A percentile compares a stretch with the other conserved stretches of the same genome.
Evolutionary conservation across 2,329 filamentous ascomycete species (phyloP).

Genomic region (Colletotrichum gloeosporioides): DNA sequence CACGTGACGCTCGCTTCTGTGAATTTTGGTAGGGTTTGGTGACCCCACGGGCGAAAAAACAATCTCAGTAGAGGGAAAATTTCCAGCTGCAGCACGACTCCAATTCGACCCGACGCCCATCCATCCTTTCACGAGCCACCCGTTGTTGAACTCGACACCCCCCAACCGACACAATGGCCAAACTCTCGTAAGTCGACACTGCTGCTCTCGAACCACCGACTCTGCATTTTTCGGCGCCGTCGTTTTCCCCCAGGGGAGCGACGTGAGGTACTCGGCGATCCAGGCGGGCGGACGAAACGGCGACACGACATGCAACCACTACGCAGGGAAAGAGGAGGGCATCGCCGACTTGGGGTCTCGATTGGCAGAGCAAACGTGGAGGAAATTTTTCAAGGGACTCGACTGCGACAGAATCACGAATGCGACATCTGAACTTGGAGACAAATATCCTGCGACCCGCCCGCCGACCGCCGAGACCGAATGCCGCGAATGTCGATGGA

Average conservation of each 20-base stretch:
- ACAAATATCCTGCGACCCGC: background rate
- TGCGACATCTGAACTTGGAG: background rate
- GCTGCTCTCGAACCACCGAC: constrained; percentile 1
- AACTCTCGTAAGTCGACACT: constrained; percentile 61
- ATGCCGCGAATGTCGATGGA: background rate
- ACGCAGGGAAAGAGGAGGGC: constrained; percentile 13
- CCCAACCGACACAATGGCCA: constrained; percentile 65
- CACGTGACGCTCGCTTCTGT: constrained; percentile 21
- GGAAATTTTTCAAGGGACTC: background rate
- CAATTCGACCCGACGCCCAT: constrained; percentile 19
- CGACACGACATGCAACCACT: background rate
- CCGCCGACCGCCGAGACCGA: background rate
- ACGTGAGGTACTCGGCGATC: background rate
- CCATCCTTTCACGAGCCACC: constrained; percentile 21
- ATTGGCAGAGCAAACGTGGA: background rate
- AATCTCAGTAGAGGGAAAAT: constrained; percentile 20
- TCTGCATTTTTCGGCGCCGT: background rate
- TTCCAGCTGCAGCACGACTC: constrained; percentile 14
- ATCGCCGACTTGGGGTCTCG: background rate
- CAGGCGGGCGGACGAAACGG: constrained; percentile 8
- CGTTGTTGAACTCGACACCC: constrained; percentile 24
- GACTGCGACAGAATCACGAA: background rate
- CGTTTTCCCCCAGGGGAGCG: constrained; percentile 18
- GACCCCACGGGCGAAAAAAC: constrained; percentile 19
- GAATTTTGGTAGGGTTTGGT: constrained; percentile 18